Base-by-base conservation (phyloP, 106 monocot species). In the Phalaenopsis equestris region DNA sequence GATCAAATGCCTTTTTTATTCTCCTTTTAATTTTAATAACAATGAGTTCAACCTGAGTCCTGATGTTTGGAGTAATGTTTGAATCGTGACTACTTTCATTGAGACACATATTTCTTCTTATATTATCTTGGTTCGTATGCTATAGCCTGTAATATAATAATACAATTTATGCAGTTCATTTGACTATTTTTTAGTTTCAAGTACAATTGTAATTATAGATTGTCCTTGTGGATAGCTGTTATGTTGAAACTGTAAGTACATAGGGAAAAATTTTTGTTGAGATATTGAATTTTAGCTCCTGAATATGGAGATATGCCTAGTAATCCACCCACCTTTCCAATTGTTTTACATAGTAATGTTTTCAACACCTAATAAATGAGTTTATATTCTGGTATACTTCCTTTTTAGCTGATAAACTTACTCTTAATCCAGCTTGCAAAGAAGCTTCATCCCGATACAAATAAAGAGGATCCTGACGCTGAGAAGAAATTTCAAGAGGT, bases 401-500 rank as follows among this genome's bases (percentile, higher is more conserved):
- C 42, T 52, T 30, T 30, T 76, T 45, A 74, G 47, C 47, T n/a
- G 24, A 24, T 76, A 48, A 49, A 1, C 21, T 12, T 75, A 11
- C 18, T 80, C 42, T 38, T 38, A 45, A 16, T 45, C 56, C 86
- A 99, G 98, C 87, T 99, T 75, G 98, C 98, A 23, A 99, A 99
- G 84, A 99, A 93, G 64, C 89, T 94, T 21, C 98, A 99, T 84
- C 98, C 98, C 52, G 98, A 99, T 80, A 94, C 91, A 79, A 99
- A 99, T 78, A 99, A 95, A 83, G 89, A 99, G 47, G 98, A 99
- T 74, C 82, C 90, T 79, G 88, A 99, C 43, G 92, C 98, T 81
- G 92, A 99, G 80, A 87, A 77, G 77, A 99, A 99, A 55, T 99
- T 99, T 82, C 98, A 99, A 84, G 94, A 94, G 87, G 98, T 95